phyloP scores from a whole-genome alignment of 2,329 filamentous ascomycete species.

The Lojkania enalia region DNA sequence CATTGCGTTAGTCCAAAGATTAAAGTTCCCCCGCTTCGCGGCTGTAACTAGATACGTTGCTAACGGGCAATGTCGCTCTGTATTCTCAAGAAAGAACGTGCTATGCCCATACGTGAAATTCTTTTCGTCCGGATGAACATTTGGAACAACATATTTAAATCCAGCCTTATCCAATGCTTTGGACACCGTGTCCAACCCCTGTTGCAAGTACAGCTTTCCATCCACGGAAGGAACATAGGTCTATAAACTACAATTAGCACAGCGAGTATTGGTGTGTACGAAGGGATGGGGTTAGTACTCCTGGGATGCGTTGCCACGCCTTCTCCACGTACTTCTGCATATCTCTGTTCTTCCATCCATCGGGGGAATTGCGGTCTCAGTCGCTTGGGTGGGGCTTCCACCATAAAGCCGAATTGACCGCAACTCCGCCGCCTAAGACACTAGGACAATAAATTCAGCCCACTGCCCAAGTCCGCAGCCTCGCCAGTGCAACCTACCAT shows the following conservation, averaged over 20 bases:
- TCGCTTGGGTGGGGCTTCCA: slow-evolving; percentile 66
- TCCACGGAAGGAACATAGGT: slow-evolving; percentile 66
- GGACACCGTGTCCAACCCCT: slow-evolving; percentile 64
- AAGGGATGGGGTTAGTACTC: slow-evolving; percentile 19
- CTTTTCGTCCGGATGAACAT: slow-evolving; percentile 63
- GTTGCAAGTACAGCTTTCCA: slow-evolving; percentile 64
- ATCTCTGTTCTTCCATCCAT: slow-evolving; percentile 67
- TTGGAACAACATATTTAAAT: slow-evolving; percentile 64
- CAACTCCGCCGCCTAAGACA: slow-evolving; percentile 66
- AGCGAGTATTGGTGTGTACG: no score
- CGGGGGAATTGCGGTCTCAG: slow-evolving; percentile 71
- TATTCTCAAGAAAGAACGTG: slow-evolving; percentile 65
- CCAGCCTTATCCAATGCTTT: slow-evolving; percentile 60
- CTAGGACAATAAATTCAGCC: slow-evolving; percentile 10
- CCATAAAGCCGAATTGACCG: slow-evolving; percentile 69
- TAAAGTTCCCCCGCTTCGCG: slow-evolving; percentile 62
- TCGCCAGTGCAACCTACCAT: slow-evolving; percentile 46
- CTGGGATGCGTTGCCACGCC: slow-evolving; percentile 66
- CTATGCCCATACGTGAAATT: slow-evolving; percentile 61
- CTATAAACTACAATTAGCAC: no score
- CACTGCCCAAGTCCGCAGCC: neutral
- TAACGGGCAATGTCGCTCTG: slow-evolving; percentile 68
- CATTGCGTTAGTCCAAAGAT: slow-evolving; percentile 64
- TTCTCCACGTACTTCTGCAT: slow-evolving; percentile 60
- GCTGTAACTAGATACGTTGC: slow-evolving; percentile 69